These are phyloP conservation scores for Angomonas ambiguus DNA, from an alignment of 208 protist genomes.

Conservation along the genomic window DNA sequence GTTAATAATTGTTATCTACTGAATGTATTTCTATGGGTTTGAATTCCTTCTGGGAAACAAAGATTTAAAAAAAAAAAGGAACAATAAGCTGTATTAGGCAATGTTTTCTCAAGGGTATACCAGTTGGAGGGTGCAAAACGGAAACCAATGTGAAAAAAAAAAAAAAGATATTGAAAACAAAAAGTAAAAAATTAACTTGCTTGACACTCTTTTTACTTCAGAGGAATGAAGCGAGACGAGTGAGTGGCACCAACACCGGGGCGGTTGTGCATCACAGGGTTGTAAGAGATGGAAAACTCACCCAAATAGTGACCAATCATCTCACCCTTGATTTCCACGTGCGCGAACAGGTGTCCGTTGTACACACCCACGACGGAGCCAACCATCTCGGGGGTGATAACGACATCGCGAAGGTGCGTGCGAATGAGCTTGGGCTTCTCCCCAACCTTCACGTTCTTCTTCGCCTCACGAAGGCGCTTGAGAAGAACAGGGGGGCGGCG, in stretches of 20 bases:
- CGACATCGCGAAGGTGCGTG: slow-evolving; percentile 99
- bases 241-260: slow-evolving; percentile 98
- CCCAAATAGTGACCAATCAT: slow-evolving; percentile 99
- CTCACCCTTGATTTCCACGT: slow-evolving; percentile 99
- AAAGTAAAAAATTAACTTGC: background rate
- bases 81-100: no score
- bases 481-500: slow-evolving; percentile 91
- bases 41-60: background rate
- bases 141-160: background rate
- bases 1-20: no score
- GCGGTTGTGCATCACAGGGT: slow-evolving; percentile 98
- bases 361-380: slow-evolving; percentile 98
- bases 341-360: slow-evolving; percentile 99
- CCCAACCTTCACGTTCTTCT: slow-evolving; percentile 92
- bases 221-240: slow-evolving; percentile 91
- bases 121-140: no score
- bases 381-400: slow-evolving; percentile 99
- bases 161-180: background rate
- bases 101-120: no score
- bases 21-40: no score
- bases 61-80: background rate
- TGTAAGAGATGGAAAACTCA: slow-evolving; percentile 99
- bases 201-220: slow-evolving; percentile 41
- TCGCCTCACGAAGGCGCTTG: slow-evolving; percentile 97
- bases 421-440: slow-evolving; percentile 99